Percentiles rank a stretch among this genome's conserved stretches.
Evolutionary conservation across 768 basidiomycete species (phyloP).

Genomic region (Leccinum variicolor): DNA sequence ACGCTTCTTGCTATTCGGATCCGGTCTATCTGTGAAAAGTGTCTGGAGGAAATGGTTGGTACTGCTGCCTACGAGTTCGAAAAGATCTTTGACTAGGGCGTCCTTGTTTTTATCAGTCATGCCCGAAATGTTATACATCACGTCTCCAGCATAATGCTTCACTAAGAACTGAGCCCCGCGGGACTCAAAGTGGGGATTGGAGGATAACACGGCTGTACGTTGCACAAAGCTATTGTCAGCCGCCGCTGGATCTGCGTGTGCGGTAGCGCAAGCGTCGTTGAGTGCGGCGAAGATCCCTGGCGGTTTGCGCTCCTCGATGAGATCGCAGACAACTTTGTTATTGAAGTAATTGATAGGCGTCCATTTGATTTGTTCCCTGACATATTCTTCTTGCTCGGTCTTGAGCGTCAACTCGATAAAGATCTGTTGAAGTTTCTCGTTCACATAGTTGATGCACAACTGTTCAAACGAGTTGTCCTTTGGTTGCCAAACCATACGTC

Average conservation of each 20-base stretch:
- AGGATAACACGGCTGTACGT: constrained; percentile 73
- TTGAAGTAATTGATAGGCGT: constrained; percentile 99
- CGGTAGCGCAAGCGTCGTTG: constrained; percentile 98
- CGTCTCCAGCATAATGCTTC: constrained; percentile 97
- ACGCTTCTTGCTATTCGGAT: constrained; percentile 95
- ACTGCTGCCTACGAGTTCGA: constrained; percentile 82
- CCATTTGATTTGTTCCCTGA: constrained; percentile 98
- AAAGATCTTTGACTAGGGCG: constrained; percentile 87
- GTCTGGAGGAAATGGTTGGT: constrained; percentile 82
- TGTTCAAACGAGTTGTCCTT: constrained; percentile 96
- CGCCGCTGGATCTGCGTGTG: constrained; percentile 93
- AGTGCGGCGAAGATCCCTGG: constrained; percentile 97
- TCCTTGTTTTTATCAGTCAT: constrained; percentile 99
- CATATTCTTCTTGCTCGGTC: constrained; percentile 99
- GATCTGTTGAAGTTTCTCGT: constrained; percentile 99
- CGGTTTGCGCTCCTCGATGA: constrained; percentile 94
- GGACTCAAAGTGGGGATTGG: constrained; percentile 92
- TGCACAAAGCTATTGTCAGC: constrained; percentile 98
- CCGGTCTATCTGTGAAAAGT: constrained; percentile 91
- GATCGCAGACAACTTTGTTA: constrained; percentile 96
- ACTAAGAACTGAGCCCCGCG: constrained; percentile 94
- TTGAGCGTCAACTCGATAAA: constrained; percentile 99
- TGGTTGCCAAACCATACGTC: constrained; percentile 21
- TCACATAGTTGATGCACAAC: constrained; percentile 99
- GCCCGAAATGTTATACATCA: constrained; percentile 94